phyloP scores from a whole-genome alignment of 2,329 filamentous ascomycete species.

The Biscogniauxia mediterranea region DNA sequence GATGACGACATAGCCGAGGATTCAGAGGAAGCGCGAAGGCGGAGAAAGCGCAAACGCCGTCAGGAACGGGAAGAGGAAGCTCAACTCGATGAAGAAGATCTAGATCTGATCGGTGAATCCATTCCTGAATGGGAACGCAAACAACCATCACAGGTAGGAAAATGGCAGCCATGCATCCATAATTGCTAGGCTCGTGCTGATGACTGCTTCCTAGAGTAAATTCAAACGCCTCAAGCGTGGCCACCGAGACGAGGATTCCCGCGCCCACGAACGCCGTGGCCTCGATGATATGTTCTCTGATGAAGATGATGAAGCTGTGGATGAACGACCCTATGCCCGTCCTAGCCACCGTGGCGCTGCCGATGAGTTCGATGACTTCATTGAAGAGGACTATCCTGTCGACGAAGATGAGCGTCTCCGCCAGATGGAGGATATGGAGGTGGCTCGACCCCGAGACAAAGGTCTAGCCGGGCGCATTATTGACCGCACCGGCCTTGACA shows the following conservation, averaged over 20 bases:
- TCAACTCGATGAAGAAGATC: constrained; percentile 90
- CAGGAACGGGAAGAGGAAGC: constrained; percentile 81
- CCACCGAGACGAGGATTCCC: constrained; percentile 71
- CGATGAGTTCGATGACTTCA: constrained; percentile 92
- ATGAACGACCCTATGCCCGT: constrained; percentile 51
- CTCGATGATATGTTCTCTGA: constrained; percentile 94
- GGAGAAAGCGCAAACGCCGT: constrained; percentile 71
- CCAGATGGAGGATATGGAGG: constrained; percentile 81
- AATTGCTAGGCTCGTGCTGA: constrained; percentile 8
- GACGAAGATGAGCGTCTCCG: constrained; percentile 76
- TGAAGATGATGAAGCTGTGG: constrained; percentile 75
- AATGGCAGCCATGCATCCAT: background rate
- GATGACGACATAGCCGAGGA: constrained; percentile 67
- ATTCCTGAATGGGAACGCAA: constrained; percentile 68
- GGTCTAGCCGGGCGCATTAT: constrained; percentile 67
- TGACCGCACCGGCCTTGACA: constrained; percentile 82
- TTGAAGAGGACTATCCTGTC: constrained; percentile 90
- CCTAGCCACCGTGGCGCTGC: constrained; percentile 58
- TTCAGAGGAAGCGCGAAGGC: constrained; percentile 57
- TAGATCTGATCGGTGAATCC: constrained; percentile 89
- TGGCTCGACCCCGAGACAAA: constrained; percentile 74
- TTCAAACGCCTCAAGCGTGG: constrained; percentile 97
- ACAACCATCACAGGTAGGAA: constrained; percentile 66
- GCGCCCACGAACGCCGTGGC: constrained; percentile 63
- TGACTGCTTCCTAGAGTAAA: constrained; percentile 61